Base-by-base conservation (phyloP, 306 rosid species). In the Carpinus fangiana region DNA sequence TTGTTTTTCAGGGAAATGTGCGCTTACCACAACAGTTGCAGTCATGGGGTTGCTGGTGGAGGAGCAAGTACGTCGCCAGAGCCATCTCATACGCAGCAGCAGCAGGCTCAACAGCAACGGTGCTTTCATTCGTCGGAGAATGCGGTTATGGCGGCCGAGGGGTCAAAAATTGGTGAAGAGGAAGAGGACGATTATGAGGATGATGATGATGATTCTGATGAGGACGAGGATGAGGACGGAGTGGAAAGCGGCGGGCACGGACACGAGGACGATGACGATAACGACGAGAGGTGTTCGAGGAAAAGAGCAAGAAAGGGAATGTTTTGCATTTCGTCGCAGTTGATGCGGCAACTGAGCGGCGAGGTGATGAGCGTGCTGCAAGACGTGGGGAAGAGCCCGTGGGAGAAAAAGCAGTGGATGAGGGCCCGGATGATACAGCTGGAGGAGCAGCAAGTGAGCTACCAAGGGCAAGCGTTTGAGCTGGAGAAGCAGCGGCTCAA, bases 1-100 rank as follows among this genome's bases (percentile, higher is more conserved):
- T 82, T 95, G 3, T 93, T 95, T 76, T 95, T 95, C 86, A 88
- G 93, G 72, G 99, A 95, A 85, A 95, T 95, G 99, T 95, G 99
- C 78, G 99, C 97, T 75, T 93, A 95, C 75, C 99, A 95, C 68
- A 91, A 89, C 73, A 94, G 95, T 71, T 94, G 92, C 69, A 88
- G 90, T 13, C 96, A 94, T 57, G 89, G 86, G 10, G 61, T 55
- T 56, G 82, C 43, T 34, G 66, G 72, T 18, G 31, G 62, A 47
- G 86, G 78, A 12, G 51, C 74, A 18, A 87, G 82, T 34, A 86
- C 78, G 3, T 87, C 93, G 6, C 81, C 85, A 0, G 96, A 88
- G 60, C 84, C 76, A 23, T 76, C 92, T 18, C 81, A 78, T 23
- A 6, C 78, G 62, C 86, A 48, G 13, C 85, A 65, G 21, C 90